Conservation (phyloP, 2,329 filamentous ascomycete genomes). For the Fusarium sp. region DNA sequence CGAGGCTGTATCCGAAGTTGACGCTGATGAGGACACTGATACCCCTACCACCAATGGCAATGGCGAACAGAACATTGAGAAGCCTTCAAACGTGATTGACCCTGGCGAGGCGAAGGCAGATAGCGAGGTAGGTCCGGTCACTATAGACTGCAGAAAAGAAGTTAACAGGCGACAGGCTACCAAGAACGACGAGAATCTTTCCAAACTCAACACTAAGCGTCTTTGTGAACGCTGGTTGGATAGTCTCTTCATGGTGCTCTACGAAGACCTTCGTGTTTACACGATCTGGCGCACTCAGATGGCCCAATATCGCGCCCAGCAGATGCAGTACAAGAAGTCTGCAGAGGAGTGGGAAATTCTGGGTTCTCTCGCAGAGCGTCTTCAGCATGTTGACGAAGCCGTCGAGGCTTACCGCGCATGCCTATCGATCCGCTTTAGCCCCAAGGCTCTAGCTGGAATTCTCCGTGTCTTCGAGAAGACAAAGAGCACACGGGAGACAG, state of each 20-base stretch:
- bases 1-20: conserved; percentile 45
- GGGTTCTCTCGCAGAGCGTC: conserved; percentile 88
- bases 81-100: conserved; percentile 82
- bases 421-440: conserved; percentile 88
- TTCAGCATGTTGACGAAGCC: conserved; percentile 92
- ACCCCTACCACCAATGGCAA: conserved; percentile 58
- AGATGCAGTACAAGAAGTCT: conserved; percentile 95
- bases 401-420: conserved; percentile 94
- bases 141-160: background rate
- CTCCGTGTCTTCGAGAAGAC: conserved; percentile 82
- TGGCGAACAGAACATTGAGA: conserved; percentile 71
- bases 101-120: conserved; percentile 80
- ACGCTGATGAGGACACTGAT: conserved; percentile 49
- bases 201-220: conserved; percentile 95
- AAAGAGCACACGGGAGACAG: conserved; percentile 83
- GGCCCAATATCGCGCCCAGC: conserved; percentile 92
- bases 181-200: conserved; percentile 79
- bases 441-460: conserved; percentile 90
- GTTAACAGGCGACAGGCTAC: conserved; percentile 63
- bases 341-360: conserved; percentile 99
- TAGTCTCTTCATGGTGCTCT: conserved; percentile 98
- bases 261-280: conserved; percentile 97
- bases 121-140: conserved; percentile 68
- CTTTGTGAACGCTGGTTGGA: conserved; percentile 98
- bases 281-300: conserved; percentile 99